phyloP scores from a whole-genome alignment of 2,329 filamentous ascomycete genomes.

The Gnomoniopsis sp. region DNA sequence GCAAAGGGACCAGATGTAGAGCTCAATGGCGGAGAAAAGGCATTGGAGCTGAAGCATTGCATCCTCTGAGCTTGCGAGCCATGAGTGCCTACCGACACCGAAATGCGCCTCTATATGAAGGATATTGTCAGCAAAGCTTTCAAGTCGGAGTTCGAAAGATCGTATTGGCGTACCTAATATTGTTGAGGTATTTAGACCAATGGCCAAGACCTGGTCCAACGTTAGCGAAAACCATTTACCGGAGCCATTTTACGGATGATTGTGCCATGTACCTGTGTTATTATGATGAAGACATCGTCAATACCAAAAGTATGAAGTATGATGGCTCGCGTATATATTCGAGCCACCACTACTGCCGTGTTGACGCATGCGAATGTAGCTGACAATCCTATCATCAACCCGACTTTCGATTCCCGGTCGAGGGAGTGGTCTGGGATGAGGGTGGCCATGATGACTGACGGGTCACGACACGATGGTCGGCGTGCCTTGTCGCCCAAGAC shows the following conservation, averaged over 20 bases:
- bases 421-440: slow-evolving; percentile 5
- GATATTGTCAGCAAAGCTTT: neutral
- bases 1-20: slow-evolving; percentile 30
- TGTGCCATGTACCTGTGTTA: slow-evolving; percentile 8
- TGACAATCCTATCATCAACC: slow-evolving; percentile 9
- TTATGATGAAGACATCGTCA: slow-evolving; percentile 9
- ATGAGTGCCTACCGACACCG: slow-evolving; percentile 6
- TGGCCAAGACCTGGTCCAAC: slow-evolving; percentile 1
- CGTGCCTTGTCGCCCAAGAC: neutral
- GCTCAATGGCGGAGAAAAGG: slow-evolving; percentile 13
- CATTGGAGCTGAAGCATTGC: neutral
- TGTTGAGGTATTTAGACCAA: slow-evolving; percentile 5
- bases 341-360: slow-evolving; percentile 3
- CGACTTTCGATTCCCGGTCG: slow-evolving; percentile 6
- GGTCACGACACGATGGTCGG: neutral
- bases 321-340: slow-evolving; percentile 10
- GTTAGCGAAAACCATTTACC: neutral
- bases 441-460: neutral
- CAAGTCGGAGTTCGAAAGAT: neutral
- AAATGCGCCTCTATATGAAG: slow-evolving; percentile 1
- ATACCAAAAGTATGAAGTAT: slow-evolving; percentile 7
- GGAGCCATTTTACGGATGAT: neutral
- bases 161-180: slow-evolving; percentile 2
- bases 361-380: neutral
- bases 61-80: slow-evolving; percentile 6